Base-by-base conservation (phyloP, 1,284 basidiomycete species). In the Leccinum subrobustum region DNA sequence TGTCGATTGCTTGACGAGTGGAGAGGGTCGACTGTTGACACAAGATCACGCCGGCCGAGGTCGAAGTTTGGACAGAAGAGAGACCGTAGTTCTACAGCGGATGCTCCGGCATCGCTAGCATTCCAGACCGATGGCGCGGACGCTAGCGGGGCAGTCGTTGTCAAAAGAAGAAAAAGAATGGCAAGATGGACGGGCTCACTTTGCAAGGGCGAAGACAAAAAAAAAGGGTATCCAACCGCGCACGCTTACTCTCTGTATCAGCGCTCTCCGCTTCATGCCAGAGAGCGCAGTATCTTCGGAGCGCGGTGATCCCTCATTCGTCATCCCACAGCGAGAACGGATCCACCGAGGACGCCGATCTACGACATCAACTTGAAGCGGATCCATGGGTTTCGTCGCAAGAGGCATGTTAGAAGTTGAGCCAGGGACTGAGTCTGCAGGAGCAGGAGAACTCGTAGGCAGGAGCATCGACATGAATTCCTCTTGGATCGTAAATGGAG, bases 401-500 rank as follows among this genome's bases (percentile, higher is more conserved):
- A 62, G 56, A 16, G 70, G 61, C 0, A 64, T 67, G 6, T 64
- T 56, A 1, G 64, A 64, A 8, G 52, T 29, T 11, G 67, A 65
- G 6, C 55, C 42, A 3, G 54, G 47, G n/a, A 37, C 7, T 2
- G 60, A 37, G 6, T 39, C 53, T 18, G 57, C 57, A 14, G 33
- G 51, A 31, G 29, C n/a, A 2, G 64, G 53, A 6, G 70, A 65
- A 3, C 50, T 58, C 55, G 64, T 63, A 6, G 80, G 74, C 1
- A 77, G 78, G 0, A 79, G 72, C 1, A 79, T 75, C 54, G 74
- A 76, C 1, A 79, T 78, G 6, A 79, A 71, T 64, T 92, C 91
- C 64, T 92, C 89, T 56, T 89, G 80, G 58, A 93, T 92, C 0
- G 62, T 91, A 91, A 1, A 90, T 80, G 0, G 90, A 92, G 0